Conservation (phyloP, 2,329 filamentous ascomycete genomes). For the Alternaria gansuensis region DNA sequence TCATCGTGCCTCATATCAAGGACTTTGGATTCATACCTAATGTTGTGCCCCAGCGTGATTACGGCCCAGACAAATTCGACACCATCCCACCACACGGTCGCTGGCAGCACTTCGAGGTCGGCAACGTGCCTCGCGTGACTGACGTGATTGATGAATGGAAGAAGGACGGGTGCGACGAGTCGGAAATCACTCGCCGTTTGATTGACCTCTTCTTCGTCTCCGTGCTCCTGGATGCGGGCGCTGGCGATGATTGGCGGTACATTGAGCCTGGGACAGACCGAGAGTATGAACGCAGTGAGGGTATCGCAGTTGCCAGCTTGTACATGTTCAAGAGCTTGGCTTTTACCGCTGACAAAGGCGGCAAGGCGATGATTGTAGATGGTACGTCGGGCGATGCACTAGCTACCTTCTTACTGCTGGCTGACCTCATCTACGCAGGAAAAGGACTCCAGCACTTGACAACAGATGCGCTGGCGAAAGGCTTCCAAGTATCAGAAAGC, state of each 20-base stretch:
- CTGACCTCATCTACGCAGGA: conserved; percentile 17
- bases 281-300: conserved; percentile 83
- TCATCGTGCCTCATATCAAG: no score
- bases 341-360: conserved; percentile 78
- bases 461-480: conserved; percentile 74
- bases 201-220: conserved; percentile 82
- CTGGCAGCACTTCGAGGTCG: conserved; percentile 83
- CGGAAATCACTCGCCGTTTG: conserved; percentile 75
- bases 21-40: no score
- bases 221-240: conserved; percentile 83
- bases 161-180: conserved; percentile 63
- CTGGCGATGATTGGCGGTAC: conserved; percentile 88
- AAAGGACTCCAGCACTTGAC: conserved; percentile 76
- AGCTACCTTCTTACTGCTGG: no score
- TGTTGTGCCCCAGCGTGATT: conserved; percentile 65
- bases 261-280: conserved; percentile 84
- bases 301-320: conserved; percentile 76
- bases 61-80: conserved; percentile 64
- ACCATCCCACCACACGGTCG: conserved; percentile 75
- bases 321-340: conserved; percentile 90
- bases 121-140: conserved; percentile 74
- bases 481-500: conserved; percentile 79
- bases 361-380: conserved; percentile 72
- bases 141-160: conserved; percentile 73
- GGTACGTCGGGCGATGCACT: conserved; percentile 69